Percentiles rank a stretch among this genome's conserved stretches.
phyloP scores from a whole-genome alignment of 2,329 filamentous ascomycete species.

The Pyrenophora tritici-repentis region DNA sequence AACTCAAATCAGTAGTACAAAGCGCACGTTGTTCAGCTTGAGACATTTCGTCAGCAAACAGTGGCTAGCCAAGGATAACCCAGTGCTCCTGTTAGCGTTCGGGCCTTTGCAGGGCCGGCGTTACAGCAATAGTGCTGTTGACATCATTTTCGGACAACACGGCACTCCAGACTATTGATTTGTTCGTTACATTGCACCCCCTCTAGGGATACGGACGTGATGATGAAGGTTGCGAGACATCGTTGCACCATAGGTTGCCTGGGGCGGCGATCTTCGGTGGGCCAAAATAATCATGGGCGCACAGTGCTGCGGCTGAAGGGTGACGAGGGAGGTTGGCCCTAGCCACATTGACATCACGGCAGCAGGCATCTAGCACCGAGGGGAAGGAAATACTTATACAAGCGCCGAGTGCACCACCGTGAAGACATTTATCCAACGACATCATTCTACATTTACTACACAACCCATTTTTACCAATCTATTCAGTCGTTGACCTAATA shows the following conservation, averaged over 20 bases:
- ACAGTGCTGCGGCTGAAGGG: conserved; percentile 19
- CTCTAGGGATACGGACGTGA: conserved; percentile 1
- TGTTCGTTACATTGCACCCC: conserved; percentile 6
- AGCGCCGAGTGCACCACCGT: background rate
- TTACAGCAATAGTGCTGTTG: conserved; percentile 4
- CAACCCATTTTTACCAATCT: background rate
- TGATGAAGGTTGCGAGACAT: conserved; percentile 1
- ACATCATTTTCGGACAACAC: conserved; percentile 9
- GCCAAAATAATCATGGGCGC: conserved; percentile 9
- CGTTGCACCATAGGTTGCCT: conserved; percentile 7
- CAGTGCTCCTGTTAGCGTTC: background rate
- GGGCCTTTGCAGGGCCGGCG: background rate
- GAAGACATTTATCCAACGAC: background rate
- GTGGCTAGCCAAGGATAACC: background rate
- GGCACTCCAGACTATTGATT: background rate
- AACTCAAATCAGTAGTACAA: too few relatives aligned
- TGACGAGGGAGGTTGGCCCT: conserved; percentile 8
- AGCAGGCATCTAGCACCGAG: background rate
- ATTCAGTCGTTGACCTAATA: background rate
- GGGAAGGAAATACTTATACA: conserved; percentile 5
- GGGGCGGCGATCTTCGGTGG: conserved; percentile 2
- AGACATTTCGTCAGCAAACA: background rate
- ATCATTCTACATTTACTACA: background rate
- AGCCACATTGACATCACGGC: conserved; percentile 8
- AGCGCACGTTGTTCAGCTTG: too few relatives aligned